Evolutionary conservation across 108 stramenopile species (phyloP).

Genomic region (Mayamaea pseudoterrestris): DNA sequence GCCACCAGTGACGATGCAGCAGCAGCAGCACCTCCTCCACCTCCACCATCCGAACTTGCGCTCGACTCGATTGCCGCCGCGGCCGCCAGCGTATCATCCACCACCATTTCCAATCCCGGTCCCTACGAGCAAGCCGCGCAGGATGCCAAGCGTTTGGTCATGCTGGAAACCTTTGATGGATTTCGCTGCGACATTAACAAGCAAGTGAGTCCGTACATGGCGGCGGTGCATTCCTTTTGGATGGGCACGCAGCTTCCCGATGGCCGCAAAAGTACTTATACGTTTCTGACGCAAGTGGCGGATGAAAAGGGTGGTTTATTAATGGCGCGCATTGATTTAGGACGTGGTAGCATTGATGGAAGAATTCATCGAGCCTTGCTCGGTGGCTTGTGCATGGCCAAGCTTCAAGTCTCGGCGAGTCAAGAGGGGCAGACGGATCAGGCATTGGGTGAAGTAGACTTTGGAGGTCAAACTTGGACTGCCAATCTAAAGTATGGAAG

Average conservation of each 20-base stretch:
- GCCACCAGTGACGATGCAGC: constrained; percentile 2
- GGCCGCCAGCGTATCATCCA: constrained; percentile 26
- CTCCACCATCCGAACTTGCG: constrained; percentile 9
- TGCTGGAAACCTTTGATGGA: constrained; percentile 70
- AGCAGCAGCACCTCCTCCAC: constrained; percentile 6
- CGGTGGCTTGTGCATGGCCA: constrained; percentile 60
- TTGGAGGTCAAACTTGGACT: constrained; percentile 68
- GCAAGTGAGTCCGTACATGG: constrained; percentile 72
- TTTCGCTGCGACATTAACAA: constrained; percentile 76
- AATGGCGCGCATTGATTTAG: constrained; percentile 62
- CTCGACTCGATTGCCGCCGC: constrained; percentile 30
- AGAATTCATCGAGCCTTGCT: constrained; percentile 55
- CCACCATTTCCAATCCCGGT: constrained; percentile 58
- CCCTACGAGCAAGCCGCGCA: constrained; percentile 57
- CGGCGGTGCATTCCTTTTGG: constrained; percentile 65
- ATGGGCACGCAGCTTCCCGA: constrained; percentile 68
- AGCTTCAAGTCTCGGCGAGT: constrained; percentile 48
- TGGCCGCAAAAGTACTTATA: constrained; percentile 51
- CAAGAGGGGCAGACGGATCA: constrained; percentile 54
- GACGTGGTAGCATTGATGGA: constrained; percentile 53
- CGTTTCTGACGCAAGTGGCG: constrained; percentile 69
- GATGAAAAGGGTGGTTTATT: constrained; percentile 43
- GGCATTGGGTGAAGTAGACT: constrained; percentile 57
- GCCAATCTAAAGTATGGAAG: constrained; percentile 79
- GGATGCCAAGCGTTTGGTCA: constrained; percentile 53